Conservation (phyloP, 306 rosid genomes). For the Casuarina equisetifolia region DNA sequence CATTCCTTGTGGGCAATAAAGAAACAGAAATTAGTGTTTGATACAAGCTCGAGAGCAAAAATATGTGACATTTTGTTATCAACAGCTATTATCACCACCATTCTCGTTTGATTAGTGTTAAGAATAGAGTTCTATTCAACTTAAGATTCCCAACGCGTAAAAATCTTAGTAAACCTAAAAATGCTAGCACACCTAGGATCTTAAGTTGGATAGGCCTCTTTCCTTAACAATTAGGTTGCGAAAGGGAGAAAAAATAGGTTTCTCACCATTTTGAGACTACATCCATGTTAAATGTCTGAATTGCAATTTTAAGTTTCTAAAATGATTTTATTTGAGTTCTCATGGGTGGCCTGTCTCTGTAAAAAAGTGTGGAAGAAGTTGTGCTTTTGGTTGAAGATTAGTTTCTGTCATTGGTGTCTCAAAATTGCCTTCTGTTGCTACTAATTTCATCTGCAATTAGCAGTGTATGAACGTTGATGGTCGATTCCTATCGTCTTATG, state of each 20-base stretch:
- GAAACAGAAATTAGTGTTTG: not conserved
- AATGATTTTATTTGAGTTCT: not conserved
- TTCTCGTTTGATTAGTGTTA: not conserved
- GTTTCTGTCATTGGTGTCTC: not conserved
- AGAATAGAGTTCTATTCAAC: too few relatives aligned
- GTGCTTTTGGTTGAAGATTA: not conserved
- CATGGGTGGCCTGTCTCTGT: not conserved
- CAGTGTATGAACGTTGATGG: not conserved
- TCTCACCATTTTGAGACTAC: not conserved
- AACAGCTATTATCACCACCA: not conserved
- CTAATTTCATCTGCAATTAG: not conserved
- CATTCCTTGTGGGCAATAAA: not conserved
- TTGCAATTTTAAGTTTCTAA: not conserved
- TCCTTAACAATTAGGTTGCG: not conserved
- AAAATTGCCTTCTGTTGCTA: not conserved
- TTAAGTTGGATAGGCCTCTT: too few relatives aligned
- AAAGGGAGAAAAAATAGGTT: not conserved
- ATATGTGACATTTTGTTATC: not conserved
- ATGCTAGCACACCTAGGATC: too few relatives aligned
- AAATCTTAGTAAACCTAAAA: too few relatives aligned
- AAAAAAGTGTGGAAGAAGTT: not conserved
- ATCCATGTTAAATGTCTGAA: not conserved
- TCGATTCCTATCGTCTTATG: not conserved
- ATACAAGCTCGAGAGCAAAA: not conserved
- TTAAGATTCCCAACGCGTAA: too few relatives aligned